Conservation (phyloP, 768 basidiomycete species). For the Leucosporidium yakuticum region DNA sequence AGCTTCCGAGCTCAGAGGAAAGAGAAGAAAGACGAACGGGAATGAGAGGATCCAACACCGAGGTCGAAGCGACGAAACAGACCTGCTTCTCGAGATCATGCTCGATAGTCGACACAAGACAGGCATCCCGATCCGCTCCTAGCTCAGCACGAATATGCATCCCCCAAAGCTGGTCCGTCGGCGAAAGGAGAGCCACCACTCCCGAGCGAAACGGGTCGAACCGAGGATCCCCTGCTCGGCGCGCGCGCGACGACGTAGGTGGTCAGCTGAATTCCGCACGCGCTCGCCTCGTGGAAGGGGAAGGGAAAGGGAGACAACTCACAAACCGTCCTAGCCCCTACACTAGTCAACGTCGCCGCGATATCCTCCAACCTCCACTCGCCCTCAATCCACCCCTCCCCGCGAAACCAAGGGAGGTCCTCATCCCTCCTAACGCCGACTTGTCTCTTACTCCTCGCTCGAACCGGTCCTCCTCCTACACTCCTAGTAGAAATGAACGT, state of each 20-base stretch:
- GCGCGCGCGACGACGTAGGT: too few relatives aligned
- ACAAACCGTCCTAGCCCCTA: neutral
- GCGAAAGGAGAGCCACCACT: slow-evolving; percentile 5
- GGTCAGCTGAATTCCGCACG: neutral
- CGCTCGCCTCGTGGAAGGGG: neutral
- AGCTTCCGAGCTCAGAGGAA: neutral
- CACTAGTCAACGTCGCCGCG: neutral
- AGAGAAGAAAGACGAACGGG: slow-evolving; percentile 9
- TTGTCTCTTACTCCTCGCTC: neutral
- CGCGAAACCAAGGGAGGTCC: slow-evolving; percentile 22
- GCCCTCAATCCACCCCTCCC: slow-evolving; percentile 31
- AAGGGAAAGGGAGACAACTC: neutral
- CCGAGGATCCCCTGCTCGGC: slow-evolving; percentile 20
- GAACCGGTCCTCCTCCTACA: neutral
- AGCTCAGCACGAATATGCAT: slow-evolving; percentile 3
- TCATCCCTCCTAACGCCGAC: slow-evolving; percentile 21
- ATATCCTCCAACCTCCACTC: slow-evolving; percentile 26
- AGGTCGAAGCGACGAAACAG: slow-evolving; percentile 10
- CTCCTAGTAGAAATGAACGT: too few relatives aligned
- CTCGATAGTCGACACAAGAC: neutral
- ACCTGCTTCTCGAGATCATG: neutral
- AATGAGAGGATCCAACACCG: slow-evolving; percentile 23
- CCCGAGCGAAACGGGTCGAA: slow-evolving; percentile 6
- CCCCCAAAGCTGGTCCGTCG: slow-evolving; percentile 16
- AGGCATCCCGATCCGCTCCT: slow-evolving; percentile 19